Evolutionary conservation across 1,284 basidiomycete species (phyloP).

Genomic region (Marasmius oreades): DNA sequence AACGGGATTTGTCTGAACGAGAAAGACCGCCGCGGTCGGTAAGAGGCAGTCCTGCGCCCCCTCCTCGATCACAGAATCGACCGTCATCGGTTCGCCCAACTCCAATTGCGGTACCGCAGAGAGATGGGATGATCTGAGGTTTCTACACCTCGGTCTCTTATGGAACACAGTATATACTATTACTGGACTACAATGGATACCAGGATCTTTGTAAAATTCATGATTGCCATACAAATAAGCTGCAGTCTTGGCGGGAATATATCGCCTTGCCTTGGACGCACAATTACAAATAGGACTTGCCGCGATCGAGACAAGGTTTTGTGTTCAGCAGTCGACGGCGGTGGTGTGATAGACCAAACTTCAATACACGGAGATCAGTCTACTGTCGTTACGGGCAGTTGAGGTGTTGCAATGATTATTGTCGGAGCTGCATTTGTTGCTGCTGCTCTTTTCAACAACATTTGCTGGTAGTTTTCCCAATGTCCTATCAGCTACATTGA

Average conservation of each 20-base stretch:
- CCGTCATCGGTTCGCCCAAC: conserved; percentile 46
- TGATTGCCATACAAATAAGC: too few species aligned
- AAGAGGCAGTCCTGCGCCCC: conserved; percentile 31
- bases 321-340: too few species aligned
- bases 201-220: too few species aligned
- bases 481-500: conserved; percentile 51
- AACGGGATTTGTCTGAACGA: conserved; percentile 21
- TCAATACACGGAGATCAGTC: background rate
- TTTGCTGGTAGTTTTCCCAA: conserved; percentile 77
- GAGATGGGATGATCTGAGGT: conserved; percentile 53
- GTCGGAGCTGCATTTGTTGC: conserved; percentile 18
- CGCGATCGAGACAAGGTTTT: too few species aligned
- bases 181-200: too few species aligned
- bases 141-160: background rate
- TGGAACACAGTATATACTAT: background rate
- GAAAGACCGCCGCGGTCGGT: conserved; percentile 32
- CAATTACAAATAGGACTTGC: too few species aligned
- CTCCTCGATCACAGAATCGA: conserved; percentile 60
- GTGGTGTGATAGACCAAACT: too few species aligned
- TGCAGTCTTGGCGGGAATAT: too few species aligned
- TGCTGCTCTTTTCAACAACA: conserved; percentile 50
- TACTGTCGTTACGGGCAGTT: background rate
- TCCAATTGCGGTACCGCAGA: conserved; percentile 42
- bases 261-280: too few species aligned
- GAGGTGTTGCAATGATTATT: background rate